A percentile compares a stretch with the other conserved stretches of the same genome.
These are phyloP conservation scores for Gleditsia sinensis DNA, from an alignment of 306 rosid species.

Conservation along the genomic window DNA sequence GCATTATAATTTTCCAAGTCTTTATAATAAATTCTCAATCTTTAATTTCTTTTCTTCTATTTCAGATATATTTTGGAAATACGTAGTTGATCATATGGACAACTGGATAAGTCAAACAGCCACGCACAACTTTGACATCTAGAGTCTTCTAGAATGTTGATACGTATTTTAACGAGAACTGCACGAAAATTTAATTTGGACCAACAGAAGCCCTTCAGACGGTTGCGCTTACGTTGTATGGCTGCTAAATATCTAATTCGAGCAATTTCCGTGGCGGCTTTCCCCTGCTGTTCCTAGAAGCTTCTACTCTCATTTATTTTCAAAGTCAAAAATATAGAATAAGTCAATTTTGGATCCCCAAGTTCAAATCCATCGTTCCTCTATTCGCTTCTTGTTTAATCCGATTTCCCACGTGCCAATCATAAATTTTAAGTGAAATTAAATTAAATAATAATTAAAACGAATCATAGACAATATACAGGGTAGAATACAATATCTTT, in stretches of 20 bases:
- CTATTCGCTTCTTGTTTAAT: neutral
- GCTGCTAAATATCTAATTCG: no score
- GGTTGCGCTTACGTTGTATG: constrained; percentile 14
- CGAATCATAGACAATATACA: no score
- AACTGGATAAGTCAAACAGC: neutral
- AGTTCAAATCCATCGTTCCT: neutral
- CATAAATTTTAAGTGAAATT: neutral
- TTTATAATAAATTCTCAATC: no score
- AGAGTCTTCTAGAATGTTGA: constrained; percentile 19
- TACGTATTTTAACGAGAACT: neutral
- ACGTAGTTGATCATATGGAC: neutral
- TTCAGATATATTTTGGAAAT: no score
- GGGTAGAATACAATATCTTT: no score
- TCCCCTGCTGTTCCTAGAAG: neutral
- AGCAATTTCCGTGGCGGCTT: neutral
- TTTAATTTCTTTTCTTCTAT: no score
- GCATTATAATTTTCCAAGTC: no score
- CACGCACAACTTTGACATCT: constrained; percentile 16
- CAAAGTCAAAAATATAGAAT: neutral
- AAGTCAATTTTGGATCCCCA: neutral
- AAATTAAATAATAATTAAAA: neutral
- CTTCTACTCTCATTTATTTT: constrained; percentile 4
- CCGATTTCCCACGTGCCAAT: neutral
- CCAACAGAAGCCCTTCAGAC: constrained; percentile 8
- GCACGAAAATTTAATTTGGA: neutral